Evolutionary conservation across 2,329 filamentous ascomycete genomes (phyloP).

Genomic region (Diplodia seriata): DNA sequence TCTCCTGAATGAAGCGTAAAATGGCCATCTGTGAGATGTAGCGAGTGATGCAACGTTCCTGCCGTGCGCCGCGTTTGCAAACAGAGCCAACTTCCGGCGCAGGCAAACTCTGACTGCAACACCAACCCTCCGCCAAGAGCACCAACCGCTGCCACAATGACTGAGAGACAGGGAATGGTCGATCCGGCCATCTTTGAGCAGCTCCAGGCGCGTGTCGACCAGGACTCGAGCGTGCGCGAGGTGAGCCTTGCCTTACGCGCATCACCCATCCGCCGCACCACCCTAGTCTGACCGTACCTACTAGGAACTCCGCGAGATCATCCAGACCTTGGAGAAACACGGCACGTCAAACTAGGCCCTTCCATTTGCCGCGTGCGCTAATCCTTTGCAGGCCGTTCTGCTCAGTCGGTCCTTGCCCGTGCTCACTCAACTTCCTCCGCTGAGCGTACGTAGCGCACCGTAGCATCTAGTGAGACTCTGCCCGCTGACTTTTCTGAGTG

Average conservation of each 20-base stretch:
- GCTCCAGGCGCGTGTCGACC: slow-evolving; percentile 87
- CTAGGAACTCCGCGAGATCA: slow-evolving; percentile 76
- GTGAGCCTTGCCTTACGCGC: slow-evolving; percentile 47
- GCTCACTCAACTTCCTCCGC: slow-evolving; percentile 84
- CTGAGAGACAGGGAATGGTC: slow-evolving; percentile 62
- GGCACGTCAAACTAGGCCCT: slow-evolving; percentile 49
- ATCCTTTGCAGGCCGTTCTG: slow-evolving; percentile 66
- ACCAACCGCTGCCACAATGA: slow-evolving; percentile 38
- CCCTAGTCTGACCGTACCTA: slow-evolving; percentile 35
- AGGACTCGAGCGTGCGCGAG: slow-evolving; percentile 82
- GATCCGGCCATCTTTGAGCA: slow-evolving; percentile 85
- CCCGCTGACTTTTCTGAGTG: slow-evolving; percentile 58
- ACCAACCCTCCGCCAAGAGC: slow-evolving; percentile 20
- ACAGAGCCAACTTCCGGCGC: slow-evolving; percentile 19
- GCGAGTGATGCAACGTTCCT: slow-evolving; percentile 19
- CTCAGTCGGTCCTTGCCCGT: slow-evolving; percentile 82
- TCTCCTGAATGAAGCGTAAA: not conserved
- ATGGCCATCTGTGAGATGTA: not conserved
- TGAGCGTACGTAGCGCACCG: slow-evolving; percentile 57
- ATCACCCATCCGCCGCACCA: not conserved
- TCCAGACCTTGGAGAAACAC: slow-evolving; percentile 82
- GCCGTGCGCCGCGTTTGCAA: slow-evolving; percentile 12
- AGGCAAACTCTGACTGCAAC: slow-evolving; percentile 32
- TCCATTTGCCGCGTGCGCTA: not conserved
- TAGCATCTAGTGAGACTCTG: not conserved